A percentile compares a stretch with the other conserved stretches of the same genome.
Evolutionary conservation across 495 filamentous ascomycete species (phyloP).

Genomic region (Penicillium ochrochloron): DNA sequence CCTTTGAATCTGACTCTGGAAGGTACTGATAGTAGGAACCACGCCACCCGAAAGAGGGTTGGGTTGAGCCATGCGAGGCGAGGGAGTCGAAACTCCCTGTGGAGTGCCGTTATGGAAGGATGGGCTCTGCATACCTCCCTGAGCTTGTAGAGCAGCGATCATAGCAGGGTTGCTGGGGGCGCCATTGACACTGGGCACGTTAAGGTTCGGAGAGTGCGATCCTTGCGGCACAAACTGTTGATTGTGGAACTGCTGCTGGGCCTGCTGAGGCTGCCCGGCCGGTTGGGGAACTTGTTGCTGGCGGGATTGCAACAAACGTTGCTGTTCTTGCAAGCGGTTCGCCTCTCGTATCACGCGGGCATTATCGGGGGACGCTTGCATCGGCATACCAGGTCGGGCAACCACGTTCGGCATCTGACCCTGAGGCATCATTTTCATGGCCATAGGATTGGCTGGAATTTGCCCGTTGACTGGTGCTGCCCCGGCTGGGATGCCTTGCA

Average conservation of each 20-base stretch:
- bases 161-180: conserved; percentile 58
- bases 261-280: conserved; percentile 40
- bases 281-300: conserved; percentile 55
- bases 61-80: conserved; percentile 56
- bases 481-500: conserved; percentile 47
- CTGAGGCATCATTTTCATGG: conserved; percentile 72
- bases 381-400: conserved; percentile 64
- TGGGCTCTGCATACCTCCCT: conserved; percentile 54
- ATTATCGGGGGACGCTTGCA: conserved; percentile 57
- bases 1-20: conserved; percentile 55
- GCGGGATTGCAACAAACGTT: conserved; percentile 67
- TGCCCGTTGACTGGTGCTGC: conserved; percentile 45
- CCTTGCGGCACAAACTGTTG: conserved; percentile 50
- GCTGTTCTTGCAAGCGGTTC: conserved; percentile 66
- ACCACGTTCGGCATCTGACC: conserved; percentile 67
- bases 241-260: conserved; percentile 48
- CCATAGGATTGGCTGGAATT: conserved; percentile 58
- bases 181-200: conserved; percentile 53
- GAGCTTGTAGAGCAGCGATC: conserved; percentile 56
- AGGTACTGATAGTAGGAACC: conserved; percentile 56
- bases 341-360: conserved; percentile 62
- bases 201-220: conserved; percentile 48
- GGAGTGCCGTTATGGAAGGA: conserved; percentile 50
- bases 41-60: conserved; percentile 58
- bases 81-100: conserved; percentile 53